Evolutionary conservation across 164 flowering plant genomes (phyloP).

Genomic region (Berberis thunbergii): DNA sequence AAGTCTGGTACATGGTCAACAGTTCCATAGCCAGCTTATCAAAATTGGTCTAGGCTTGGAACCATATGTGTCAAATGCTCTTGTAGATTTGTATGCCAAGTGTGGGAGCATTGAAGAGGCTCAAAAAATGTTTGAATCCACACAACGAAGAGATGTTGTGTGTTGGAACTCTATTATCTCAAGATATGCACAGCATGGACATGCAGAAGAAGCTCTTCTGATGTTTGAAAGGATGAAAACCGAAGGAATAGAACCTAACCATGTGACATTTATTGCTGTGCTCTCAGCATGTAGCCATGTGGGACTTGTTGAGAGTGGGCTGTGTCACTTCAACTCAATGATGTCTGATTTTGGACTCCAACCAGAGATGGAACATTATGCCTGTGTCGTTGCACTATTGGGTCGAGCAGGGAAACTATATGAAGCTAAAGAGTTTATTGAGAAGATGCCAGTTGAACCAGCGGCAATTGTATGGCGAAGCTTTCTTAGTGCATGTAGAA

Average conservation of each 20-base stretch:
- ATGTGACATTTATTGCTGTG: background rate
- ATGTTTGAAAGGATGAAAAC: conserved; percentile 19
- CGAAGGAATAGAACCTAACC: conserved; percentile 12
- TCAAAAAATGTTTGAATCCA: background rate
- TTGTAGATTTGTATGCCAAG: background rate
- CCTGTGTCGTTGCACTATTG: conserved; percentile 25
- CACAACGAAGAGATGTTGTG: background rate
- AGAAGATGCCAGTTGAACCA: conserved; percentile 21
- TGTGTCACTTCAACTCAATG: conserved; percentile 23
- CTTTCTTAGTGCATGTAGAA: conserved; percentile 23
- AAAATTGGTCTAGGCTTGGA: background rate
- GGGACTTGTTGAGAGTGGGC: conserved; percentile 26
- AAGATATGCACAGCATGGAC: conserved; percentile 21
- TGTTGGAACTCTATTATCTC: conserved; percentile 17
- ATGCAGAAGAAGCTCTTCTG: conserved; percentile 10
- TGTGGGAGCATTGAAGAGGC: background rate
- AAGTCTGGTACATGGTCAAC: conserved; percentile 21
- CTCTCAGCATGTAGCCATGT: conserved; percentile 30
- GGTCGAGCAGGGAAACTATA: conserved; percentile 24
- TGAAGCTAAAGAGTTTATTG: conserved; percentile 19
- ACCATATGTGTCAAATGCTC: background rate
- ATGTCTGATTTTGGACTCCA: conserved; percentile 13
- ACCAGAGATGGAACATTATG: conserved; percentile 24
- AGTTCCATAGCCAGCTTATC: background rate
- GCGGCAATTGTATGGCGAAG: conserved; percentile 28